Conservation (phyloP, 169 alveolate genomes). For the Babesia ovata region DNA sequence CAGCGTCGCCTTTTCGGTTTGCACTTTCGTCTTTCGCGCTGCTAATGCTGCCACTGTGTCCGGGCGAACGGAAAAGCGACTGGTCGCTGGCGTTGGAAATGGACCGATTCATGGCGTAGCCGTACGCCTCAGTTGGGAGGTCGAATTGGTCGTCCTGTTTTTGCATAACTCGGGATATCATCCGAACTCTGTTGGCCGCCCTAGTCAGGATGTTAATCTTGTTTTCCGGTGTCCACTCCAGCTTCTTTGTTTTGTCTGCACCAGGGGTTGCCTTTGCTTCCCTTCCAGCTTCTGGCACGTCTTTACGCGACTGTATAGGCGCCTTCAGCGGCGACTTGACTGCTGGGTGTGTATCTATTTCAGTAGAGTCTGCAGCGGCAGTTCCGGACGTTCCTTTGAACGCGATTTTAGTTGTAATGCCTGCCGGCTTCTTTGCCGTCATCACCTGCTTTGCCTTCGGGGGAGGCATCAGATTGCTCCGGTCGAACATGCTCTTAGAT, state of each 20-base stretch:
- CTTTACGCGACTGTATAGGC: neutral
- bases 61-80: conserved; percentile 1
- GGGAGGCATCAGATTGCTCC: no score
- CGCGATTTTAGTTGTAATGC: no score
- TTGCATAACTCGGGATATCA: neutral
- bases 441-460: no score
- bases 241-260: neutral
- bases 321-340: no score
- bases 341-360: no score
- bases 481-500: no score
- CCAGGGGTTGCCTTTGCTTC: neutral
- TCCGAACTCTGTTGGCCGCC: conserved; percentile 6
- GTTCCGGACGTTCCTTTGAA: no score
- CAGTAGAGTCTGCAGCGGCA: no score
- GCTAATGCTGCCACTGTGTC: neutral
- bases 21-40: neutral
- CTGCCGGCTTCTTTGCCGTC: no score
- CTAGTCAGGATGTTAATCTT: neutral
- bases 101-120: conserved; percentile 8
- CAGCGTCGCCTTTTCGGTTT: neutral
- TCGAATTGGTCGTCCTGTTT: neutral
- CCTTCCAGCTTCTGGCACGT: neutral
- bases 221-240: neutral
- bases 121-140: conserved; percentile 11
- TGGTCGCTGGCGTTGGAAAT: conserved; percentile 5